These are phyloP conservation scores for Garcia nutans DNA, from an alignment of 345 rosid species.

Conservation along the genomic window DNA sequence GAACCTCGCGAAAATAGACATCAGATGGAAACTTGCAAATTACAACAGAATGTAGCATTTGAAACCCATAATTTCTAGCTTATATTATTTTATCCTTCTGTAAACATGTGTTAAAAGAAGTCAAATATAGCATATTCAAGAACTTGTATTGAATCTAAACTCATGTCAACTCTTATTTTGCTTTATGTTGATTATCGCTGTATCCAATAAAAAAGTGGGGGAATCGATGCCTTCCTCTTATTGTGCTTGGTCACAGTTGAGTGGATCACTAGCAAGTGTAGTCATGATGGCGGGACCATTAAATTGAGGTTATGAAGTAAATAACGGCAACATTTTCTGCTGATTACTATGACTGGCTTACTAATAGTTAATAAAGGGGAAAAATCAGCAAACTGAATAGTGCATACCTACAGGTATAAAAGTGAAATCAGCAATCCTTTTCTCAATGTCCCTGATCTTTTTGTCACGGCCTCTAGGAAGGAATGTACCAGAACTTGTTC, in stretches of 20 bases:
- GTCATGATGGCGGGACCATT: neutral
- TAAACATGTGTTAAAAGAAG: neutral
- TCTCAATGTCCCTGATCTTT: slow-evolving; percentile 67
- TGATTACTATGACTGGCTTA: no score
- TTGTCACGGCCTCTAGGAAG: slow-evolving; percentile 77
- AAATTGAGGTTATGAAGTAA: neutral
- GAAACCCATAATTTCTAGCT: neutral
- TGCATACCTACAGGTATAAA: slow-evolving; percentile 83
- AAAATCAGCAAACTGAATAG: slow-evolving; percentile 39
- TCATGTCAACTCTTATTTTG: neutral
- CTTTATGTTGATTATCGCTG: neutral
- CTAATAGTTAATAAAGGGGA: neutral
- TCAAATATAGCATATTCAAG: neutral
- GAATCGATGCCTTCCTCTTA: neutral
- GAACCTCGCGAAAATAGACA: neutral
- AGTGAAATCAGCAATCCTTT: slow-evolving; percentile 81
- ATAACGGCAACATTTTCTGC: neutral
- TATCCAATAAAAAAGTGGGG: neutral
- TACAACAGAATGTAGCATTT: slow-evolving; percentile 1
- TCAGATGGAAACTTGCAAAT: neutral
- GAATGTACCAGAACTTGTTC: slow-evolving; percentile 90
- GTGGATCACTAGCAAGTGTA: neutral
- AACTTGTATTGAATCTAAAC: neutral
- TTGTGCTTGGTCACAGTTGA: neutral
- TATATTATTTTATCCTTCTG: neutral